Conservation (phyloP, 2,329 filamentous ascomycete genomes). For the Alternaria burnsii region DNA sequence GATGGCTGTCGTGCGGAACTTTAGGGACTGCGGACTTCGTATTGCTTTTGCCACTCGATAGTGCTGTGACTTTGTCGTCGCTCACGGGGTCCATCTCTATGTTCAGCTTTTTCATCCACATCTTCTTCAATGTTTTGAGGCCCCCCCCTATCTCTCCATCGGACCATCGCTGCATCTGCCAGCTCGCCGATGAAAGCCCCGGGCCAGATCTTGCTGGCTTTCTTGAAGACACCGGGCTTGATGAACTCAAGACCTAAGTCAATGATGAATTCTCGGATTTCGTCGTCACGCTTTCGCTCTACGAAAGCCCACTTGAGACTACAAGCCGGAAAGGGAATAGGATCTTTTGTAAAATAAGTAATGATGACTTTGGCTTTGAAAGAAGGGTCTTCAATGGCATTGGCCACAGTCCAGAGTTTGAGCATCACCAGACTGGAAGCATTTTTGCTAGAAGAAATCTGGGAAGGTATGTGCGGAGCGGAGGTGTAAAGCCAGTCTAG, state of each 20-base stretch:
- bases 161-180: neutral
- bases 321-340: no score
- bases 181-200: neutral
- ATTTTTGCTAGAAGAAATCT: neutral
- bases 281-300: neutral
- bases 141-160: neutral
- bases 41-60: neutral
- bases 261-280: constrained; percentile 5
- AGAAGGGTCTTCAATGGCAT: neutral
- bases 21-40: neutral
- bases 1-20: neutral
- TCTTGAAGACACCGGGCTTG: neutral
- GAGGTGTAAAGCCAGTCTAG: constrained; percentile 26
- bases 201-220: neutral
- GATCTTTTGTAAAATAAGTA: neutral
- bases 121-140: neutral
- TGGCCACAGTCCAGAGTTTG: constrained; percentile 2
- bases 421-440: neutral
- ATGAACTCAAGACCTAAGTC: neutral
- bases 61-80: neutral
- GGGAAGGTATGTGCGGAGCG: neutral
- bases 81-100: neutral
- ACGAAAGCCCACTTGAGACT: constrained; percentile 9
- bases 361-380: neutral
- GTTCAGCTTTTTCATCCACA: constrained; percentile 1